Conservation (phyloP, 257 asterid genomes). For the Solanum lycopersicoides region DNA sequence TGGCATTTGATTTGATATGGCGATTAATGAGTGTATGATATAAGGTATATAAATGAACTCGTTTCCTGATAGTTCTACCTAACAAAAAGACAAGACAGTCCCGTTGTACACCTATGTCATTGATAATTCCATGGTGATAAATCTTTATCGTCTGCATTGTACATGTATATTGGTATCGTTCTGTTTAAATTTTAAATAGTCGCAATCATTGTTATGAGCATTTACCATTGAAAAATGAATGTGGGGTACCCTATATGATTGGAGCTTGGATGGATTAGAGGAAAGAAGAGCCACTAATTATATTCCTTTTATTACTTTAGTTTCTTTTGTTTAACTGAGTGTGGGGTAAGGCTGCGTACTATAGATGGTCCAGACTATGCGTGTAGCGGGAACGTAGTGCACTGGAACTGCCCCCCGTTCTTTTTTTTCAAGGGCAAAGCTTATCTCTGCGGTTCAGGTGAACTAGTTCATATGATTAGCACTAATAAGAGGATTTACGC, state of each 20-base stretch:
- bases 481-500: neutral
- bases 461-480: neutral
- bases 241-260: constrained; percentile 8
- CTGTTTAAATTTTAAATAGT: neutral
- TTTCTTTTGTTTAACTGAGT: neutral
- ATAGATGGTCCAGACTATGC: neutral
- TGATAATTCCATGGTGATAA: neutral
- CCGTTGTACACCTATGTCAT: neutral
- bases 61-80: neutral
- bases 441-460: neutral
- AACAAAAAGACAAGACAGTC: neutral
- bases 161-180: neutral
- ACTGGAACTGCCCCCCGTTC: neutral
- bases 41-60: neutral
- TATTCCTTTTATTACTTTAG: neutral
- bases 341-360: neutral
- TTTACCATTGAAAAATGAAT: neutral
- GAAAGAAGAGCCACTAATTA: neutral
- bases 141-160: neutral
- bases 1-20: neutral
- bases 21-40: neutral
- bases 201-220: neutral
- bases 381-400: neutral
- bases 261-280: neutral
- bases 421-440: neutral